Conservation (phyloP, 257 asterid species). For the Asclepias syriaca region DNA sequence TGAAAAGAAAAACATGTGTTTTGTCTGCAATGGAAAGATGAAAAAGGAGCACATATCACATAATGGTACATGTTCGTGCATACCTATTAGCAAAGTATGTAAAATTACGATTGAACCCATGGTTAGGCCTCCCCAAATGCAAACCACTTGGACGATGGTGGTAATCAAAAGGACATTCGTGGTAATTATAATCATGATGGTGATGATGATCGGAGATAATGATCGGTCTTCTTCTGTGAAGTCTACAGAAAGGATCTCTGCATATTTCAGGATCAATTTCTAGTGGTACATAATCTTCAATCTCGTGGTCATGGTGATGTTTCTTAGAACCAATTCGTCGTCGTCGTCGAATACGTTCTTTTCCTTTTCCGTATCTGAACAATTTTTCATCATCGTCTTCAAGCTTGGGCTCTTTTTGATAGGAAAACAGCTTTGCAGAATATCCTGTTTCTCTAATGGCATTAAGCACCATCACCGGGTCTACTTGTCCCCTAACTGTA, state of each 20-base stretch:
- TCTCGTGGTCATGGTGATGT: not conserved
- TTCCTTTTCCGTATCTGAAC: too few species aligned
- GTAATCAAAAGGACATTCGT: not conserved
- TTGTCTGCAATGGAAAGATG: not conserved
- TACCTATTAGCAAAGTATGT: not conserved
- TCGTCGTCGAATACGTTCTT: not conserved
- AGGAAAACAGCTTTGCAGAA: conserved; percentile 19
- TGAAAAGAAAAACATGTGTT: not conserved
- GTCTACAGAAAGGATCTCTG: conserved; percentile 21
- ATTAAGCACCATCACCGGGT: conserved; percentile 16
- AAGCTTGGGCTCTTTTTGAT: conserved; percentile 8
- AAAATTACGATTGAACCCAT: not conserved
- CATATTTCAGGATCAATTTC: conserved; percentile 3
- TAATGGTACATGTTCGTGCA: conserved; percentile 8
- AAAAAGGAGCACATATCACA: not conserved
- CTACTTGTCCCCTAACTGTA: conserved; percentile 28
- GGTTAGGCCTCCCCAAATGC: not conserved
- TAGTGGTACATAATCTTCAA: conserved; percentile 24
- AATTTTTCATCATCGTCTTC: not conserved
- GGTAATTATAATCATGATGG: not conserved
- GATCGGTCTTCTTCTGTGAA: conserved; percentile 16
- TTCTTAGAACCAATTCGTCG: not conserved
- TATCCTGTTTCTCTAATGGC: conserved; percentile 23
- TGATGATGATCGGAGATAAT: conserved; percentile 4
- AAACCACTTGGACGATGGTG: not conserved